phyloP scores from a whole-genome alignment of 1,284 basidiomycete genomes.

The Dichomitus squalens region DNA sequence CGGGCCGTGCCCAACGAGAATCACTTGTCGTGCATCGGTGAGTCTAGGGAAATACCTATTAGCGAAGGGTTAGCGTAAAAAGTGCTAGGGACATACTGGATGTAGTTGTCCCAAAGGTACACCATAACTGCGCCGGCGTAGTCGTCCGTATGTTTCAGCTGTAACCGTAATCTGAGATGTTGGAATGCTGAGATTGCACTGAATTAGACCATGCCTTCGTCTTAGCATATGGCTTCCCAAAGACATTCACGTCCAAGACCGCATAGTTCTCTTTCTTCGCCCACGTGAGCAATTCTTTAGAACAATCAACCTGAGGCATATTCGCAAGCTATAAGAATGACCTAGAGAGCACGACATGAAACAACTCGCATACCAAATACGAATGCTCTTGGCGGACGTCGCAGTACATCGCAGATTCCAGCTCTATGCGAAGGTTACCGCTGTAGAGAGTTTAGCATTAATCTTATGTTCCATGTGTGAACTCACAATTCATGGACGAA shows the following conservation, averaged over 20 bases:
- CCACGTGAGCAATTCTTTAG: conserved; percentile 81
- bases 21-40: conserved; percentile 67
- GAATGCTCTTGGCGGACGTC: conserved; percentile 79
- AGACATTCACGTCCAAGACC: conserved; percentile 88
- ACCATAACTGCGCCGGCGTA: conserved; percentile 63
- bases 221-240: conserved; percentile 61
- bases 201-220: conserved; percentile 33
- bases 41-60: conserved; percentile 47
- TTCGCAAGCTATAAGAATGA: neutral
- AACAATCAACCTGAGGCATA: conserved; percentile 76
- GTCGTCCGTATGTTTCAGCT: conserved; percentile 43
- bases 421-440: conserved; percentile 83
- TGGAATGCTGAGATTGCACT: neutral
- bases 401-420: conserved; percentile 71
- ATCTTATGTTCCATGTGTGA: neutral
- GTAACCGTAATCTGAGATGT: neutral
- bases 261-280: conserved; percentile 65
- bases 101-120: conserved; percentile 96
- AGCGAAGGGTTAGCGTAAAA: neutral
- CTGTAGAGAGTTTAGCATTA: conserved; percentile 41
- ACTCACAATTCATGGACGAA: conserved; percentile 92
- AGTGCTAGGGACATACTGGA: conserved; percentile 55
- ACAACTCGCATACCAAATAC: conserved; percentile 61
- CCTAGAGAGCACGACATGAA: neutral
- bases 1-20: conserved; percentile 87